phyloP scores from a whole-genome alignment of 129 eudicot genomes.

The Dittrichia graveolens region DNA sequence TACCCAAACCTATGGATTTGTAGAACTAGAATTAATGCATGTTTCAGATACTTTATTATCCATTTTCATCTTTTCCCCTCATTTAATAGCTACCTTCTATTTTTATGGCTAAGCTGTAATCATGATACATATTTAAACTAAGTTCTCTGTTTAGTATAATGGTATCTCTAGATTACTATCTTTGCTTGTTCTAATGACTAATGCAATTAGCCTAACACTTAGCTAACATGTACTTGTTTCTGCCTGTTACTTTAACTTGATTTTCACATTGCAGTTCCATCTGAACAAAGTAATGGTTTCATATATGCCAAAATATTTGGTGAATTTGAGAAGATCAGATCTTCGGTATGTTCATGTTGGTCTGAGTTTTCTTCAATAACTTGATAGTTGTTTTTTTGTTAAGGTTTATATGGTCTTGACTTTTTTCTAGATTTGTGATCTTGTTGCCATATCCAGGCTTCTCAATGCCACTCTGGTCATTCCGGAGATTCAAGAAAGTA shows the following conservation, averaged over 20 bases:
- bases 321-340: constrained; percentile 88
- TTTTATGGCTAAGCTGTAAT: not conserved
- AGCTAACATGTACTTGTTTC: constrained; percentile 8
- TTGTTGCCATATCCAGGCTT: constrained; percentile 90
- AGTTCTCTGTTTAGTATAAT: not conserved
- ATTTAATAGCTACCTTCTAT: not conserved
- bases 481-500: constrained; percentile 93
- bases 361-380: constrained; percentile 3
- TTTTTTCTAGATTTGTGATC: constrained; percentile 84
- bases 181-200: constrained; percentile 20
- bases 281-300: constrained; percentile 66
- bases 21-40: not conserved
- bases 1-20: not conserved
- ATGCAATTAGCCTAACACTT: constrained; percentile 6
- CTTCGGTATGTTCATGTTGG: constrained; percentile 60
- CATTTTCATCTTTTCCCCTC: constrained; percentile 1
- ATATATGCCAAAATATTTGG: constrained; percentile 91
- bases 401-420: constrained; percentile 46
- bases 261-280: constrained; percentile 60
- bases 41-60: not conserved
- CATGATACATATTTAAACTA: constrained; percentile 8
- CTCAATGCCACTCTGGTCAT: constrained; percentile 94
- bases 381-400: constrained; percentile 9
- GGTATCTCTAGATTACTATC: constrained; percentile 17
- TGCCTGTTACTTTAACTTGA: constrained; percentile 13